phyloP scores from a whole-genome alignment of 192 early-diverging fungal genomes.

The Lobosporangium transversale region DNA sequence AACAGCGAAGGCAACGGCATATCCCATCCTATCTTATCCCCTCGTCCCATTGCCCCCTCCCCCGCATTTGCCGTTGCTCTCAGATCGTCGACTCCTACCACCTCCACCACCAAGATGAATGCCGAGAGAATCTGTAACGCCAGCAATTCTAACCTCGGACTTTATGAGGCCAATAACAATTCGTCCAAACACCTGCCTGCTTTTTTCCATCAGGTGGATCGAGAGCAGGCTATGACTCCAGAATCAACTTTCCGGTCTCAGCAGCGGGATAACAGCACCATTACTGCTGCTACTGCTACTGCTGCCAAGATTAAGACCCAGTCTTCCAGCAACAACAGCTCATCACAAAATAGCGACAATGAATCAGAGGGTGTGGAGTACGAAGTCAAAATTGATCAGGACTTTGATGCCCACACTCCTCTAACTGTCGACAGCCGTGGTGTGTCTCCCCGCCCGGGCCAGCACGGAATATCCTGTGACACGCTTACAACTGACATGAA shows the following conservation, averaged over 20 bases:
- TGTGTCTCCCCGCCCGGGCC: conserved; percentile 32
- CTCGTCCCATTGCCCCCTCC: conserved; percentile 15
- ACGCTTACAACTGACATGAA: not conserved
- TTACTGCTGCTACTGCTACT: not conserved
- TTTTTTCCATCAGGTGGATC: conserved; percentile 44
- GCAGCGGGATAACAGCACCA: conserved; percentile 7
- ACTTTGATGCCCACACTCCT: conserved; percentile 56
- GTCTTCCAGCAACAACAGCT: not conserved
- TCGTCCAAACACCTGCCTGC: conserved; percentile 49
- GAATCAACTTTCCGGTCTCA: conserved; percentile 31
- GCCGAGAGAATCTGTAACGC: no score
- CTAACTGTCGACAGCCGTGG: conserved; percentile 29
- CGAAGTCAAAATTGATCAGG: conserved; percentile 57
- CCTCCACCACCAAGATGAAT: no score
- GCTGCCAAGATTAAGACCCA: not conserved
- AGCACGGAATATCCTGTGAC: not conserved
- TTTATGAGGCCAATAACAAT: conserved; percentile 27
- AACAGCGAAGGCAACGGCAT: not conserved
- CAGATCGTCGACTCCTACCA: not conserved
- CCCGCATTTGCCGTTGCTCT: not conserved
- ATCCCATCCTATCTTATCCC: conserved; percentile 32
- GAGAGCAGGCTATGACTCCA: conserved; percentile 46
- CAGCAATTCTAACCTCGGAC: not conserved
- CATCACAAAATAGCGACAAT: not conserved
- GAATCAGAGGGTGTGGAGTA: conserved; percentile 51